Base-by-base conservation (phyloP, 371 early-diverging fungal species). In the Mortierella sp. region DNA sequence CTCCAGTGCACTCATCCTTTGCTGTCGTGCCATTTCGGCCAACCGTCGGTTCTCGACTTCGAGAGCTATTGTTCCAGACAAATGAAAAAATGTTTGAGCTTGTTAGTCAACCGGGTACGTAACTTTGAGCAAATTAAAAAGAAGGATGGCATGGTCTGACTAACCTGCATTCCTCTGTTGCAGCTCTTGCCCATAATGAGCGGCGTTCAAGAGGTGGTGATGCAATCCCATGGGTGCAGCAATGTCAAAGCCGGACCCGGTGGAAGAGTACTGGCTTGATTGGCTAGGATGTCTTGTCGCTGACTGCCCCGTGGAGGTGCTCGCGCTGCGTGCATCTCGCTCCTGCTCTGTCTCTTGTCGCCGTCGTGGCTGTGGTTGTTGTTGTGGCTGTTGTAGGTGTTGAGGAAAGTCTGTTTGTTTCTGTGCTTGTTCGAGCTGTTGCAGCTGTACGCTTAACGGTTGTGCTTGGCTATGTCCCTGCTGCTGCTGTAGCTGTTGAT, bases 21-120 rank as follows among this genome's bases (percentile, higher is more conserved):
- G 59, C 24, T 78, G 72, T 24, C 72, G 28, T 4, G 57, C 54
- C 0, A 67, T 37, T 26, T 74, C 75, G 69, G 57, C 64, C 24
- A 78, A 51, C 19, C n/a, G 55, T 40, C 54, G 70, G 34, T 82
- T 82, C 51, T 78, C 78, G 2, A 40, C 51, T n/a, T 78, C 82
- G 16, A 82, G 78, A 0, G 46, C 82, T 82, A 71, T 31, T 28
- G 14, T 19, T 28, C 13, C 24, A 57, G 19, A 61, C 19, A 61
- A 31, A 14, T 14, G 4, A 28, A 13, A 16, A 28, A 57, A 57
- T 9, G 31, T 5, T 2, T 31, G 16, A 40, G 43, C 6, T 40
- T 59, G 21, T 50, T 46, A 50, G 54, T 19, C 34, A 61, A 14
- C 4, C 14, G 3, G 28, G 28, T 59, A 14, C 34, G 37, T 53